Evolutionary conservation across 495 filamentous ascomycete species (phyloP), one percentile per base, ranked within the genome.

Genomic region (Zalerion maritima): DNA sequence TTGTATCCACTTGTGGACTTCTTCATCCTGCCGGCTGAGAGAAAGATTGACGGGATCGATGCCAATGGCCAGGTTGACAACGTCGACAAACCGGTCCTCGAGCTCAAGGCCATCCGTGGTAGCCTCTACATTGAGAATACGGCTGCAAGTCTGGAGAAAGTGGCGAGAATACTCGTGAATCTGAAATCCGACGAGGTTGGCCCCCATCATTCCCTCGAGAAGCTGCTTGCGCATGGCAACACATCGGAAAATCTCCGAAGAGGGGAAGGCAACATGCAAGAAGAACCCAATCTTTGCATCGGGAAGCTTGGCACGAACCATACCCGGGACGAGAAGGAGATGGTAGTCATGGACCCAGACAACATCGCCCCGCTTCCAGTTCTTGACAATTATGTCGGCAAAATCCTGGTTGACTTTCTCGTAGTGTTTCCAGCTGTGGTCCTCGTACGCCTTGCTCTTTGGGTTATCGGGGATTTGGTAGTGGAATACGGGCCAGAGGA

Each of bases 271-370:
- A 31, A 86, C 81, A 46, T 94, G 86, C 23, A 94, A 59, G 53
- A 94, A 94, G 53, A 94, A 86, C 15, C 86, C 85, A 47, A 94
- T 94, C 51, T 87, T 75, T 14, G 83, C 84, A 40, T 93, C 81
- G 1, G 86, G 84, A 26, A 89, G 62, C 50, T 70, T 72, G 56
- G 87, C 77, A 14, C 86, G 73, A 18, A 94, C 60, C 85, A 94
- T 93, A 12, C 57, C 64, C 2, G 86, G 86, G n/a, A 93, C 81
- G n/a, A 94, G 60, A 6, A 92, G 60, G 10, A 94, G 62, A 46
- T 94, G 86, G 45, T 94, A 94, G 48, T 94, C 86, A 50, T 94
- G 81, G 34, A 94, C 60, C 86, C 86, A 94, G 34, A 94, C 80
- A 20, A 73, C 70, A 50, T 94, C 86, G 15, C 81, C 83, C 3